Evolutionary conservation across 2,329 filamentous ascomycete species (phyloP), one percentile per base, ranked within the genome.

Genomic region (Trichoderma simmonsii): DNA sequence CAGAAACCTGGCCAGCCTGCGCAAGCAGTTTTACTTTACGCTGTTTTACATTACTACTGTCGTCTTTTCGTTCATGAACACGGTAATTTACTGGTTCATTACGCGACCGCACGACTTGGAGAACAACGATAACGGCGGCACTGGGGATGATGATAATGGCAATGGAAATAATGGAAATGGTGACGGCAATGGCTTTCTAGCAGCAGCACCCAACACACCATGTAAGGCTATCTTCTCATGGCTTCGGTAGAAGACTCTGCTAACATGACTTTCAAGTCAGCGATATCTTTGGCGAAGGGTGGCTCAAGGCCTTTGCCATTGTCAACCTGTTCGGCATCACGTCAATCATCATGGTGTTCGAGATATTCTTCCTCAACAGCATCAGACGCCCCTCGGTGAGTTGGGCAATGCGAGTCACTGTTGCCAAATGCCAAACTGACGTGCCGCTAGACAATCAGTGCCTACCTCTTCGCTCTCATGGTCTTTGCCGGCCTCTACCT

Each of bases 341-440:
- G 3, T 82, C 85, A 4, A 63, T 82, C 36, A 79, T 86, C 73
- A 85, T 84, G 74, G 73, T 83, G 9, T 71, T 84, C 36, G 86
- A 88, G 79, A 82, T 85, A 0, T 71, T 85, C 39, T 80, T 82
- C 71, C 80, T 88, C 79, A 88, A 88, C 78, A 87, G 85, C 76
- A 86, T 88, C 79, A 85, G 85, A 75, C 83, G 85, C 66, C 85
- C 83, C 66, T 81, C 81, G 62, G 86, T 87, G 77, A 77, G 84
- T 78, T 14, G 28, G 18, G 14, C 5, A 28, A n/a, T 34, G 8
- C 11, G 5, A 18, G 59, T 4, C 2, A 11, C 9, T 1, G 6
- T 14, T 70, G 14, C 32, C 61, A 24, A n/a, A 24, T 54, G 48
- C 21, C 21, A 21, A n/a, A 30, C 77, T 76, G 11, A 78, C 73